A percentile compares a stretch with the other conserved stretches of the same genome.
phyloP scores from a whole-genome alignment of 306 rosid genomes.

The Erythrophleum fordii region DNA sequence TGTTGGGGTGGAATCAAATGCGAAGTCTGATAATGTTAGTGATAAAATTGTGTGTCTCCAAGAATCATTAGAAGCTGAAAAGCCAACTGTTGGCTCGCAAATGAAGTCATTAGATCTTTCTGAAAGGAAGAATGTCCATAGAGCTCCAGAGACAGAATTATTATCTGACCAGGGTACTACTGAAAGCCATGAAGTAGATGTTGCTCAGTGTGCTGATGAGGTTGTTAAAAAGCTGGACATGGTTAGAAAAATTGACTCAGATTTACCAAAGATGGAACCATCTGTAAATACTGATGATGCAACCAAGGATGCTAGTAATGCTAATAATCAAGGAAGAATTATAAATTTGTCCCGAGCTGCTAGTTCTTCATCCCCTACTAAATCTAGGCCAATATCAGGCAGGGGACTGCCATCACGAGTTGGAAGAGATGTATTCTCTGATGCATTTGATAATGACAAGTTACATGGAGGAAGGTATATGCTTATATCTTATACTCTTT shows the following conservation, averaged over 20 bases:
- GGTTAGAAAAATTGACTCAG: conserved; percentile 39
- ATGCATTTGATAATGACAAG: conserved; percentile 54
- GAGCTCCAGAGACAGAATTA: conserved; percentile 42
- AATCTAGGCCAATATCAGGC: conserved; percentile 58
- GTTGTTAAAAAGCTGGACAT: conserved; percentile 49
- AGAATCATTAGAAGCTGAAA: conserved; percentile 48
- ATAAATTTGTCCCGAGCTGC: conserved; percentile 70
- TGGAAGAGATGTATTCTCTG: conserved; percentile 63
- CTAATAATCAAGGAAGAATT: conserved; percentile 69
- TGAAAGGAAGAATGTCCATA: conserved; percentile 38
- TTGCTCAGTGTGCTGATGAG: conserved; percentile 50
- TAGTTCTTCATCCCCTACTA: conserved; percentile 55
- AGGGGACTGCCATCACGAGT: conserved; percentile 52
- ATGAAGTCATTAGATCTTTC: conserved; percentile 37
- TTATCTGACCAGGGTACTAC: conserved; percentile 33
- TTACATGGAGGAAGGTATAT: conserved; percentile 80
- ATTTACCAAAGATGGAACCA: conserved; percentile 50
- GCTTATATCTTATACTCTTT: not conserved
- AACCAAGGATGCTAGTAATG: conserved; percentile 51
- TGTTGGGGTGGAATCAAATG: conserved; percentile 42
- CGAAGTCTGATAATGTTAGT: conserved; percentile 40
- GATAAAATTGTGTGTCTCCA: conserved; percentile 42
- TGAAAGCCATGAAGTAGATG: conserved; percentile 47
- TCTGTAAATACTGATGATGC: conserved; percentile 59
- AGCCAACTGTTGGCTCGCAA: conserved; percentile 38